Conservation (phyloP, 2,329 filamentous ascomycete genomes). For the Aspergillus proliferans region DNA sequence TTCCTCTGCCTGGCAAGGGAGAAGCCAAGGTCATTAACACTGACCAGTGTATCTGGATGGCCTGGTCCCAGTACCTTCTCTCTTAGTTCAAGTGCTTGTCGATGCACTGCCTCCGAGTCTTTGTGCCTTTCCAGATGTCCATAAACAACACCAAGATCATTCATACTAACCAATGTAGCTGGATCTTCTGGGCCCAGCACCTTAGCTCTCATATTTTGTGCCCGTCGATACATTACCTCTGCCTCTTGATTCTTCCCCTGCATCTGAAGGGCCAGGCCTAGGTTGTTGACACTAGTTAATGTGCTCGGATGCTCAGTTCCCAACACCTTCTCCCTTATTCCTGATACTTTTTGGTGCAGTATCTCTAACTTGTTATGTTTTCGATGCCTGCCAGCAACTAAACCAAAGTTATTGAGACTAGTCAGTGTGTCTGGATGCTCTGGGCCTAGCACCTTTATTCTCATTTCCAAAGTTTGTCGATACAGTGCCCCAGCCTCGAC, state of each 20-base stretch:
- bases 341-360: no score
- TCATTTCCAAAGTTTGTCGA: no score
- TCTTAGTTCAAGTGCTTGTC: background rate
- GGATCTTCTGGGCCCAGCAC: background rate
- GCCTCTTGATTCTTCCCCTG: background rate
- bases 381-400: no score
- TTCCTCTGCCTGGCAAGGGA: background rate
- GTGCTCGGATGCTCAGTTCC: background rate
- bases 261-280: background rate
- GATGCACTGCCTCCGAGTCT: slow-evolving; percentile 5
- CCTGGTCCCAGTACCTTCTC: slow-evolving; percentile 1
- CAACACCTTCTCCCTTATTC: no score
- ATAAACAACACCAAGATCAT: background rate
- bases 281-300: background rate
- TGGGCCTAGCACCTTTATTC: no score
- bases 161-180: background rate
- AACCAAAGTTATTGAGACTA: no score
- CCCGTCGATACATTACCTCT: background rate
- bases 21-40: background rate
- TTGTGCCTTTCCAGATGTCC: slow-evolving; percentile 1
- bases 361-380: no score
- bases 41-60: slow-evolving; percentile 2
- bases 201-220: background rate
- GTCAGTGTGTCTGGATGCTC: no score
- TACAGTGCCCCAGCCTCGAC: no score